These are phyloP conservation scores for Lactuca saligna DNA, from an alignment of 129 eudicot genomes.

Conservation along the genomic window DNA sequence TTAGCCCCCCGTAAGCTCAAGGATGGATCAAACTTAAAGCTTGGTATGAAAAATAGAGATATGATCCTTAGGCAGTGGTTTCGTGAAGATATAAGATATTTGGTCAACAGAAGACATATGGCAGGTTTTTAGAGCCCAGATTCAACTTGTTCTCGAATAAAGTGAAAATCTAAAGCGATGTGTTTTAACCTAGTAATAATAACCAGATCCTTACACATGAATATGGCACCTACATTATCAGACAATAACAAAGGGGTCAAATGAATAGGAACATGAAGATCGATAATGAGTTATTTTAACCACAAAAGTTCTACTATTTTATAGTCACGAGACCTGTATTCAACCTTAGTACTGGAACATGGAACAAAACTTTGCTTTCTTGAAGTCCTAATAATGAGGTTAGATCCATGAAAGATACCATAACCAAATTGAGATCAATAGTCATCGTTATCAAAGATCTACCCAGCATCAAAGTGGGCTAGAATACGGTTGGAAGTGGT, in stretches of 20 bases:
- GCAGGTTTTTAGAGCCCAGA: background rate
- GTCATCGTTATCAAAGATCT: background rate
- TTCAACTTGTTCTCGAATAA: background rate
- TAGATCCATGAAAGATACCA: background rate
- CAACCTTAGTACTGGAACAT: background rate
- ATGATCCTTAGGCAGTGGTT: background rate
- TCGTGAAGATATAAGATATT: background rate
- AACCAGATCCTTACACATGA: background rate
- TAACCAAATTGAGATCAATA: background rate
- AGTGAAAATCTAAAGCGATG: background rate
- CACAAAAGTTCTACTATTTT: background rate
- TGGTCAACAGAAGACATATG: background rate
- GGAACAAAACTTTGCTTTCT: background rate
- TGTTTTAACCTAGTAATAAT: background rate
- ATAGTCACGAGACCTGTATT: background rate
- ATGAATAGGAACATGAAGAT: background rate
- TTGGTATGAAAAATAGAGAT: background rate
- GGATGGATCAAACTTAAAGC: background rate
- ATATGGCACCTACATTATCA: background rate
- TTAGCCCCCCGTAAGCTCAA: conserved; percentile 1
- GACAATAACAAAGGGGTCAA: background rate
- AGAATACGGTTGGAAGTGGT: background rate
- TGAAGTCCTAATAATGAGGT: background rate
- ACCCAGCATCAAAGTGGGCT: background rate
- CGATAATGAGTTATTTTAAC: background rate